These are phyloP conservation scores for Fusarium nelsonii DNA, from an alignment of 2,329 filamentous ascomycete genomes.

Conservation along the genomic window DNA sequence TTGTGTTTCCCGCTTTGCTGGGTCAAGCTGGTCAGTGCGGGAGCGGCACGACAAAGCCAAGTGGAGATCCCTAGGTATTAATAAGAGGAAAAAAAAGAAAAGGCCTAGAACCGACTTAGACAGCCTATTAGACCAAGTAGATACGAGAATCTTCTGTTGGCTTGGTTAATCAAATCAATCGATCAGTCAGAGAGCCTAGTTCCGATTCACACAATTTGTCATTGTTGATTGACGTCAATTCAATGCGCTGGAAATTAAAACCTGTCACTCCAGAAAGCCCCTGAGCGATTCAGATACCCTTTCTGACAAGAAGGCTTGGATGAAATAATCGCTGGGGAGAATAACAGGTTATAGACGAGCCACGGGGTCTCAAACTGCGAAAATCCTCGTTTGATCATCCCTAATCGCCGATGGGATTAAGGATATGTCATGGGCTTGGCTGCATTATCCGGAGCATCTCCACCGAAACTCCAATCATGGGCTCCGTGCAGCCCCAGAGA, in stretches of 20 bases:
- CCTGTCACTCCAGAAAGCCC: not conserved
- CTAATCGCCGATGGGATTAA: slow-evolving; percentile 30
- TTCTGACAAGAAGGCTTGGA: slow-evolving; percentile 6
- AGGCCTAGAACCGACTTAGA: not conserved
- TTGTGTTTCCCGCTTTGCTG: slow-evolving; percentile 3
- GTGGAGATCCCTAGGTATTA: slow-evolving; percentile 3
- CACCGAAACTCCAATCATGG: slow-evolving; percentile 39
- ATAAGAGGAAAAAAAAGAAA: not conserved
- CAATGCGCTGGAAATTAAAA: slow-evolving; percentile 4
- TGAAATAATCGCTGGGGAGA: slow-evolving; percentile 5
- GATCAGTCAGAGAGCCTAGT: slow-evolving; percentile 20
- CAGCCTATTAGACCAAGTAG: not conserved
- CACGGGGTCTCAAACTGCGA: slow-evolving; percentile 6
- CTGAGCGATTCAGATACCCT: slow-evolving; percentile 3
- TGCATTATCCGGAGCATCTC: slow-evolving; percentile 38
- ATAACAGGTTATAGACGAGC: slow-evolving; percentile 30
- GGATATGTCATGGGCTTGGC: slow-evolving; percentile 30
- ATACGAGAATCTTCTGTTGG: slow-evolving; percentile 28
- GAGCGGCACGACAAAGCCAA: slow-evolving; percentile 2
- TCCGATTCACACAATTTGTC: slow-evolving; percentile 34
- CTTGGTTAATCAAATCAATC: not conserved
- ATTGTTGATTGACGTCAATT: slow-evolving; percentile 43
- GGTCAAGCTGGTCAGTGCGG: slow-evolving; percentile 19
- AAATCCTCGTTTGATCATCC: slow-evolving; percentile 3
- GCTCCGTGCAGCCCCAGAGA: slow-evolving; percentile 29